phyloP scores from a whole-genome alignment of 2,329 filamentous ascomycete genomes.

The Calonectria pteridis region DNA sequence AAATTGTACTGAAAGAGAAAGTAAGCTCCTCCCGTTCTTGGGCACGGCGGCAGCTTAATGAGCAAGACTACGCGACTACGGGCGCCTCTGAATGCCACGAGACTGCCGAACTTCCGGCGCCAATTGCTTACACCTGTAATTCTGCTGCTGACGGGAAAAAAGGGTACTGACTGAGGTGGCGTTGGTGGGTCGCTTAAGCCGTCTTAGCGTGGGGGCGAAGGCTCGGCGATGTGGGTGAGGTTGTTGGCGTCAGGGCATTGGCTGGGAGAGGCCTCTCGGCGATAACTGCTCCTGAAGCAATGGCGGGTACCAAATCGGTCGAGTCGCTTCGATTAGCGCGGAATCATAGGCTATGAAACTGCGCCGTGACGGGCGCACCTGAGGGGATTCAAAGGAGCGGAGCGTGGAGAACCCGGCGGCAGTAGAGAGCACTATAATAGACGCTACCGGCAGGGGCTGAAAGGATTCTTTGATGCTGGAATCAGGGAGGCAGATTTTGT shows the following conservation, averaged over 20 bases:
- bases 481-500: not conserved
- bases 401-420: not conserved
- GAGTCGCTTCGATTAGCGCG: not conserved
- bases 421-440: not conserved
- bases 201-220: not conserved
- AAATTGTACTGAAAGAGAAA: not conserved
- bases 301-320: not conserved
- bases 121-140: not conserved
- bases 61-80: not conserved
- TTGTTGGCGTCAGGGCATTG: not conserved
- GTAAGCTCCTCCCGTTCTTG: not conserved
- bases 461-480: not conserved
- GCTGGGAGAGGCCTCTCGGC: not conserved
- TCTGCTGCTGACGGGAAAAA: not conserved
- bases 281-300: not conserved
- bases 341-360: not conserved
- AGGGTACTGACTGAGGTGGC: not conserved
- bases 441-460: not conserved
- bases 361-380: not conserved
- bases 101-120: not conserved
- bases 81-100: not conserved
- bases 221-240: not conserved
- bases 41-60: not conserved
- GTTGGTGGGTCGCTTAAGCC: not conserved
- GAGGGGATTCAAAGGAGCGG: not conserved